Evolutionary conservation across 352 stramenopile genomes (phyloP).

Genomic region (Phytopythium kandeliae): DNA sequence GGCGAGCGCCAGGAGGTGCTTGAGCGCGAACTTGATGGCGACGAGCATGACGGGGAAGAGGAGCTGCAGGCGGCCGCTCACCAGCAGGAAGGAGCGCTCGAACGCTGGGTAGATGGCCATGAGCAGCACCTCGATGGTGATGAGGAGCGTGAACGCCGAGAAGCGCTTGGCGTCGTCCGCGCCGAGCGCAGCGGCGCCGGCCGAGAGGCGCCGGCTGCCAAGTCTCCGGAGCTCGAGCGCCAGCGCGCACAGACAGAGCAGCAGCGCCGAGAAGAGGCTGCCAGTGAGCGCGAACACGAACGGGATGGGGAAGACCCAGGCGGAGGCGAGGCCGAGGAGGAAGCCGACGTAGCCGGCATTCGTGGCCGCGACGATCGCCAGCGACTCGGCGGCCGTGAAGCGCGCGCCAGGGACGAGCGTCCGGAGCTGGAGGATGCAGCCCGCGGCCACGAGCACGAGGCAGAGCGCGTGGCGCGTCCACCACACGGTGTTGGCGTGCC

Average conservation of each 20-base stretch:
- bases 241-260: slow-evolving; percentile 8
- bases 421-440: slow-evolving; percentile 2
- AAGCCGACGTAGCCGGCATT: slow-evolving; percentile 15
- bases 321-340: slow-evolving; percentile 11
- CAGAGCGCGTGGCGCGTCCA: slow-evolving; percentile 4
- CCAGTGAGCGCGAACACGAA: slow-evolving; percentile 21
- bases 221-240: slow-evolving; percentile 5
- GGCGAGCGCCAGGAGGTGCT: slow-evolving; percentile 3
- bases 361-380: not conserved
- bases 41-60: slow-evolving; percentile 8
- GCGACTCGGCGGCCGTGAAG: not conserved
- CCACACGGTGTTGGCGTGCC: slow-evolving; percentile 2
- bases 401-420: not conserved
- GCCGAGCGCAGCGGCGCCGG: not conserved
- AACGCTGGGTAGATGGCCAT: slow-evolving; percentile 13
- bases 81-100: slow-evolving; percentile 8
- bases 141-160: slow-evolving; percentile 2
- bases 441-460: not conserved
- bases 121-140: slow-evolving; percentile 1
- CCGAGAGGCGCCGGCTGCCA: not conserved
- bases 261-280: slow-evolving; percentile 9
- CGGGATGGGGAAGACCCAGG: slow-evolving; percentile 18
- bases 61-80: slow-evolving; percentile 6
- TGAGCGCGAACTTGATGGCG: slow-evolving; percentile 8
- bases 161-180: not conserved